Conservation (phyloP, 768 basidiomycete species). For the Pluteus cervinus region DNA sequence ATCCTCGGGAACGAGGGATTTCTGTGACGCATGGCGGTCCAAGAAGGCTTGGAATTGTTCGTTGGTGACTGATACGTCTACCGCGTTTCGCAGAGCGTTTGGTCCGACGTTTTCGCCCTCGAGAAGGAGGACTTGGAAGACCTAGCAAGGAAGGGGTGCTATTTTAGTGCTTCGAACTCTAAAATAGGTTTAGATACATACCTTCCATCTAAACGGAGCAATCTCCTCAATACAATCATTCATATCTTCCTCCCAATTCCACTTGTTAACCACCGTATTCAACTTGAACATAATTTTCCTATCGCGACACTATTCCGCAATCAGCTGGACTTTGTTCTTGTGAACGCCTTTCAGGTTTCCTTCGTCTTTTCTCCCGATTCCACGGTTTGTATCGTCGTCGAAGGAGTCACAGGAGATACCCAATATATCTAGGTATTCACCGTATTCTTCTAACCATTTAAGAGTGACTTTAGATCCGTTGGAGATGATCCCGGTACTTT, state of each 20-base stretch:
- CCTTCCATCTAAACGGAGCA: constrained; percentile 34
- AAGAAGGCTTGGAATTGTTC: constrained; percentile 28
- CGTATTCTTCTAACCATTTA: too few species aligned
- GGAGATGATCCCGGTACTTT: too few species aligned
- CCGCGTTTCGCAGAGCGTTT: constrained; percentile 9
- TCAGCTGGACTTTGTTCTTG: too few species aligned
- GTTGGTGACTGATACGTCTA: constrained; percentile 24
- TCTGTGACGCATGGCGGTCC: constrained; percentile 18
- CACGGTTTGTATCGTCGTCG: too few species aligned
- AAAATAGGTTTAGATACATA: constrained; percentile 7
- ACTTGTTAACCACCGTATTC: too few species aligned
- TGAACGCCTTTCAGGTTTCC: too few species aligned
- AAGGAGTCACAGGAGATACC: too few species aligned
- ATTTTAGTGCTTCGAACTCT: neutral
- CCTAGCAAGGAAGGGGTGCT: constrained; percentile 6
- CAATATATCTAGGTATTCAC: too few species aligned
- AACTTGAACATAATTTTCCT: too few species aligned
- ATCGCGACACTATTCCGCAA: too few species aligned
- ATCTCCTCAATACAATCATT: constrained; percentile 26
- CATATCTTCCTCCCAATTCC: constrained; percentile 36
- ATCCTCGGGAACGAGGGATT: constrained; percentile 27
- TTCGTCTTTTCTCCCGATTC: too few species aligned
- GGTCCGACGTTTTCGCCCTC: constrained; percentile 11
- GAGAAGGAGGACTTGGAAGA: constrained; percentile 12
- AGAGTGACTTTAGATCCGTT: too few species aligned